Evolutionary conservation across 2,329 filamentous ascomycete species (phyloP), one percentile per base, ranked within the genome.

Genomic region (Scorias spongiosa): DNA sequence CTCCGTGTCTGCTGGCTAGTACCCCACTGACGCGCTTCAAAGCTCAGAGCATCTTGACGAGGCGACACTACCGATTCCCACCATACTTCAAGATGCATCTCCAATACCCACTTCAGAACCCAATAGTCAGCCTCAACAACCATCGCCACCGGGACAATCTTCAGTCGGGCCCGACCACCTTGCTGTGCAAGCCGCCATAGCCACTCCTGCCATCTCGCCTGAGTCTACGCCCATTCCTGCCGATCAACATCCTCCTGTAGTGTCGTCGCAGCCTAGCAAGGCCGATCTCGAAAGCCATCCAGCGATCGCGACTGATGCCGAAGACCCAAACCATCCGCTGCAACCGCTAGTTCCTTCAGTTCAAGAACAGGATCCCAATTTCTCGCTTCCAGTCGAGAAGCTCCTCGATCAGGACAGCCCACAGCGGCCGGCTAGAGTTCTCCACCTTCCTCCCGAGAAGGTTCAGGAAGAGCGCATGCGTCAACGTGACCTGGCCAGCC

Each of bases 371-470:
- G 52, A 53, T 38, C 55, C 51, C 17, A 46, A 54, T 12, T 43
- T 58, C 12, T 49, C 54, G 17, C 44, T 34, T 14, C 43, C 51
- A 9, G 52, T 52, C 15, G 46, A 52, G 39, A 47, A 54, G 34
- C 32, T 52, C 14, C 28, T 57, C 2, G 48, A 56, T 41, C 41
- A 50, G 32, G 48, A 57, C 42, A 49, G 45, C 42, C 46, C 51
- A 29, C 41, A 48, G 8, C 41, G 42, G 10, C 54, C 55, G 52
- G 63, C 48, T 48, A 66, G 53, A 57, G 63, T 51, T 46, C 61
- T 69, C 26, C 70, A 72, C 52, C 54, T 73, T 32, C 70, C 70
- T 12, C 60, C 70, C 3, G 61, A 69, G 50, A 67, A 72, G 48
- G 63, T 65, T 3, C 70, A 73, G 51, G 69, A 73, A 55, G 58